A percentile compares a stretch with the other conserved stretches of the same genome.
Evolutionary conservation across 345 rosid genomes (phyloP).

Genomic region (Clausena lansium): DNA sequence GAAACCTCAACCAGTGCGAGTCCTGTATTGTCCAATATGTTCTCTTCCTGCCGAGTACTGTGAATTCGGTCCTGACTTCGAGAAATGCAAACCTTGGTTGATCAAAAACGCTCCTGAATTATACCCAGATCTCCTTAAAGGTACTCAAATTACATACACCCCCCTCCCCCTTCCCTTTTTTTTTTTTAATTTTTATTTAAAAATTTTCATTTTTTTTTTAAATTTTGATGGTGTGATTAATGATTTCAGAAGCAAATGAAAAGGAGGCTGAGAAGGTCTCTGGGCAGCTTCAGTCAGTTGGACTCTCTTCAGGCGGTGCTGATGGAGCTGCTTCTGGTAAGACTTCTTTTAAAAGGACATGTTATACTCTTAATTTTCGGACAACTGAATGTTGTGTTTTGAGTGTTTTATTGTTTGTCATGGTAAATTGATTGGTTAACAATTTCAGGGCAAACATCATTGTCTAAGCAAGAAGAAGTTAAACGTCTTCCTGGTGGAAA

Average conservation of each 20-base stretch:
- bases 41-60: constrained; percentile 93
- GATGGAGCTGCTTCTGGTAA: constrained; percentile 45
- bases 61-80: constrained; percentile 92
- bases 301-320: constrained; percentile 55
- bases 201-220: no score
- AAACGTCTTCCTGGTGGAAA: constrained; percentile 96
- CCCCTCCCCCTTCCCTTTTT: no score
- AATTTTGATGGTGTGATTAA: background rate
- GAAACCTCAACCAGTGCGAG: constrained; percentile 71
- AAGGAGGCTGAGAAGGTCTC: constrained; percentile 65
- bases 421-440: background rate
- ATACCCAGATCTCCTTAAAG: constrained; percentile 87
- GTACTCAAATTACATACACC: constrained; percentile 18
- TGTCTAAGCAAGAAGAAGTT: constrained; percentile 70
- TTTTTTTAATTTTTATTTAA: no score
- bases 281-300: constrained; percentile 62
- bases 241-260: constrained; percentile 53
- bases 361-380: background rate
- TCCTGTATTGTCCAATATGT: constrained; percentile 73
- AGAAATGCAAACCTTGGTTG: constrained; percentile 92
- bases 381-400: background rate
- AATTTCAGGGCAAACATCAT: constrained; percentile 38
- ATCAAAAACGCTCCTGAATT: constrained; percentile 72
- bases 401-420: background rate
- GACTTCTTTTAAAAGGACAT: background rate